Percentiles rank a stretch among this genome's conserved stretches.
phyloP scores from a whole-genome alignment of 2,329 filamentous ascomycete species.

The Ceratocystis alfenasii region DNA sequence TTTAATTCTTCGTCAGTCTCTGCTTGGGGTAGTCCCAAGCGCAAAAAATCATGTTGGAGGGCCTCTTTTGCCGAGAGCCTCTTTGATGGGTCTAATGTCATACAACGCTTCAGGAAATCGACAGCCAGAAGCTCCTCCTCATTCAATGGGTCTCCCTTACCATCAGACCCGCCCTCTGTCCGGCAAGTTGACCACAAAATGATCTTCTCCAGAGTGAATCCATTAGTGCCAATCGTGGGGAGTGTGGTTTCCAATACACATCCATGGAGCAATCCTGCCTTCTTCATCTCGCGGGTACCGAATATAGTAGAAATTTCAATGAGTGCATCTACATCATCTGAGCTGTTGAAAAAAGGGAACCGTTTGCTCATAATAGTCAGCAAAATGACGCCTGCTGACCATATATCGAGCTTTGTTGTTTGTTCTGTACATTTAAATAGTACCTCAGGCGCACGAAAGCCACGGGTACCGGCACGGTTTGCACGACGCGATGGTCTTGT shows the following conservation, averaged over 20 bases:
- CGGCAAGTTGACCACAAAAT: constrained; percentile 88
- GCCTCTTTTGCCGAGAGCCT: constrained; percentile 67
- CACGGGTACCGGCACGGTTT: constrained; percentile 86
- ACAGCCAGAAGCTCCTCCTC: constrained; percentile 61
- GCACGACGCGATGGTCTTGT: constrained; percentile 76
- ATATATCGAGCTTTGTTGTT: constrained; percentile 87
- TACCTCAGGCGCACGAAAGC: constrained; percentile 92
- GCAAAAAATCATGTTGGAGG: constrained; percentile 58
- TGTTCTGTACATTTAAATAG: constrained; percentile 95
- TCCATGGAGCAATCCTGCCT: constrained; percentile 71
- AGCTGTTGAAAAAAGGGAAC: constrained; percentile 97
- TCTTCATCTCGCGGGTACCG: constrained; percentile 71
- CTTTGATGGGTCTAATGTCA: constrained; percentile 64
- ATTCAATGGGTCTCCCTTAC: constrained; percentile 41
- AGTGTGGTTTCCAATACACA: constrained; percentile 88
- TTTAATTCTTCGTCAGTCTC: constrained; percentile 8
- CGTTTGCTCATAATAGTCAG: constrained; percentile 85
- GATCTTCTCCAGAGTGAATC: constrained; percentile 84
- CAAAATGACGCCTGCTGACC: constrained; percentile 93
- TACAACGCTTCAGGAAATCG: constrained; percentile 56
- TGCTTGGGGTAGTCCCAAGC: constrained; percentile 22
- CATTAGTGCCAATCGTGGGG: constrained; percentile 73
- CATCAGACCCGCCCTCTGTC: constrained; percentile 46
- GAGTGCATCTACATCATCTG: constrained; percentile 95
- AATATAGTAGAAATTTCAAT: constrained; percentile 97